A percentile compares a stretch with the other conserved stretches of the same genome.
Evolutionary conservation across 2,329 filamentous ascomycete species (phyloP).

Genomic region (Aspergillus tamarii): DNA sequence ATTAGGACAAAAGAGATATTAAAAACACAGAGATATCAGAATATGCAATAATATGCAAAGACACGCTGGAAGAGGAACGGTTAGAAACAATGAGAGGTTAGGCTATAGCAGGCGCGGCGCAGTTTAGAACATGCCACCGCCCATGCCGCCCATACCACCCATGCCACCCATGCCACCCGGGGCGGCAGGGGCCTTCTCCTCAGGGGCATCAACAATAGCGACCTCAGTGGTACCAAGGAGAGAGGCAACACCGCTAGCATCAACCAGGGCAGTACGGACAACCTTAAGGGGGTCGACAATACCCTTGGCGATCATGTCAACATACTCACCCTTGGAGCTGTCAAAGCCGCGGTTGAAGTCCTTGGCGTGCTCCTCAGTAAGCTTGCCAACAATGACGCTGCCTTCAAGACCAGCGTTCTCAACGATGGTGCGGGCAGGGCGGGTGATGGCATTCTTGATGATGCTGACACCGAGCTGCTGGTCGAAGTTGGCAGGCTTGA

Average conservation of each 20-base stretch:
- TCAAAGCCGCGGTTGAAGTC: conserved; percentile 99
- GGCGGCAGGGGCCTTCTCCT: conserved; percentile 76
- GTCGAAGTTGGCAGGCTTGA: conserved; percentile 96
- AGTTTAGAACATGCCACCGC: conserved; percentile 66
- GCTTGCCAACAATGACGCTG: conserved; percentile 95
- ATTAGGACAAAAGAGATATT: conserved; percentile 29
- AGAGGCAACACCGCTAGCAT: conserved; percentile 94
- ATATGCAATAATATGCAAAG: conserved; percentile 39
- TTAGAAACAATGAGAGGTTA: conserved; percentile 25
- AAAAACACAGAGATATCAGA: conserved; percentile 28
- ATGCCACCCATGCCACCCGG: conserved; percentile 63
- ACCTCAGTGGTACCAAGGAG: conserved; percentile 98
- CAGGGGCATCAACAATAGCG: conserved; percentile 91
- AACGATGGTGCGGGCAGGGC: conserved; percentile 90
- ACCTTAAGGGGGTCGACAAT: conserved; percentile 99
- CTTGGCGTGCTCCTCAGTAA: conserved; percentile 84
- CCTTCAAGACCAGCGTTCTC: conserved; percentile 98
- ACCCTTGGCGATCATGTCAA: conserved; percentile 96
- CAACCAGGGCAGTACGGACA: conserved; percentile 91
- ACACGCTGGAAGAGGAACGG: conserved; percentile 35
- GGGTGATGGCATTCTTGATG: conserved; percentile 96
- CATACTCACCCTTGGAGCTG: conserved; percentile 94
- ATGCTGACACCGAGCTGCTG: conserved; percentile 98
- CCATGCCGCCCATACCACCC: conserved; percentile 59
- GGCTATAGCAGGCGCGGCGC: conserved; percentile 12